Evolutionary conservation across 768 basidiomycete genomes (phyloP), one percentile per base, ranked within the genome.

Genomic region (Calvatia gigantea): DNA sequence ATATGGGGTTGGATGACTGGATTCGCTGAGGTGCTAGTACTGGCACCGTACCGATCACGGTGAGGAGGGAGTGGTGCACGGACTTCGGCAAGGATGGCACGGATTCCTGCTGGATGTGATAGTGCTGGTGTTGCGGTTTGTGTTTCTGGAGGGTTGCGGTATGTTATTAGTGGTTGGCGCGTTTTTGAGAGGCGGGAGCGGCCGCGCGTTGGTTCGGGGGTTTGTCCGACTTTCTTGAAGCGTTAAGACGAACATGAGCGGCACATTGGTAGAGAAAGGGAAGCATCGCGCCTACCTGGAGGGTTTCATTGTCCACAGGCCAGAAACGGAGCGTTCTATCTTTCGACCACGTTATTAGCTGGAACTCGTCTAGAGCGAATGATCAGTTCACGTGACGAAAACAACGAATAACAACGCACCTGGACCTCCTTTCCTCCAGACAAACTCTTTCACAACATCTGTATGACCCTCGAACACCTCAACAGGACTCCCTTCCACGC

Each of bases 401-500:
- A 17, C 14, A 29, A 39, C 50, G 28, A 53, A 7, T 29, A 43
- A 23, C 35, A 23, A 65, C 70, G 19, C 17, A 84, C 87, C 84
- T 59, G 71, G 62, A 4, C 78, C 79, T 2, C 86, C 81, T 64
- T 78, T 83, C 57, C 97, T 76, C 97, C 97, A 99, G 1, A 99
- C 94, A 67, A 96, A 99, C 71, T 99, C 96, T 64, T 96, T 97
- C 17, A 98, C 96, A 2, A 94, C 92, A 60, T 96, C 94, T 0
- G 84, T 81, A 69, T 96, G 94, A 0, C 94, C 94, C 61, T 91
- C 88, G 61, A 95, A 96, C 6, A 76, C 73, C 60, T 89, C 85
- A 4, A 92, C 83, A 1, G 87, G 84, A 8, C 62, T 66, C 38
- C 77, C 73, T 0, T 62, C 43, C 15, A 69, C 66, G 25, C 61